Conservation (phyloP, 495 filamentous ascomycete genomes). For the Daldinia decipiens region DNA sequence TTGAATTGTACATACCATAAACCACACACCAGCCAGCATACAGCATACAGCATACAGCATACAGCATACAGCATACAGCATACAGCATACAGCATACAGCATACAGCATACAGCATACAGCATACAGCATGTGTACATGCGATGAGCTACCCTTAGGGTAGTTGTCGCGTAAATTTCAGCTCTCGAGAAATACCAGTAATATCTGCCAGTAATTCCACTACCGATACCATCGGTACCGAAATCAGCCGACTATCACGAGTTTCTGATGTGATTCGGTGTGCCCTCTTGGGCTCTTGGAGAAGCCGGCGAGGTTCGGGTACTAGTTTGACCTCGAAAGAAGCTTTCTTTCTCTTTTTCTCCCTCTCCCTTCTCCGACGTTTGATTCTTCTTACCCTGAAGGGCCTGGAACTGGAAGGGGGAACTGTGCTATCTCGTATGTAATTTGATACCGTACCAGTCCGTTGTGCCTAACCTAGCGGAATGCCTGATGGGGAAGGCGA, state of each 20-base stretch:
- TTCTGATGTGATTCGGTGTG: slow-evolving; percentile 45
- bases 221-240: slow-evolving; percentile 27
- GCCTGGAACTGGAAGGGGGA: neutral
- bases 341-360: neutral
- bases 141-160: slow-evolving; percentile 2
- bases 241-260: slow-evolving; percentile 44
- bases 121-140: neutral
- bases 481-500: slow-evolving; percentile 47
- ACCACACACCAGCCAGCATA: too few relatives aligned
- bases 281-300: slow-evolving; percentile 38
- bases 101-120: neutral
- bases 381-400: neutral
- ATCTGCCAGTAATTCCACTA: neutral
- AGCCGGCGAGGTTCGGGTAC: slow-evolving; percentile 38
- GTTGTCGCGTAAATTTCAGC: slow-evolving; percentile 39
- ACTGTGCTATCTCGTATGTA: slow-evolving; percentile 21
- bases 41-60: neutral
- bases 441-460: slow-evolving; percentile 31
- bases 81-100: neutral
- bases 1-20: neutral
- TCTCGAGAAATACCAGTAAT: slow-evolving; percentile 3
- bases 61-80: neutral
- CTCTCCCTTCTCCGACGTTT: slow-evolving; percentile 23
- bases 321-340: slow-evolving; percentile 23
- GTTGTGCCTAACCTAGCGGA: slow-evolving; percentile 22